phyloP scores from a whole-genome alignment of 2,329 filamentous ascomycete species.

The Colletotrichum viniferum region DNA sequence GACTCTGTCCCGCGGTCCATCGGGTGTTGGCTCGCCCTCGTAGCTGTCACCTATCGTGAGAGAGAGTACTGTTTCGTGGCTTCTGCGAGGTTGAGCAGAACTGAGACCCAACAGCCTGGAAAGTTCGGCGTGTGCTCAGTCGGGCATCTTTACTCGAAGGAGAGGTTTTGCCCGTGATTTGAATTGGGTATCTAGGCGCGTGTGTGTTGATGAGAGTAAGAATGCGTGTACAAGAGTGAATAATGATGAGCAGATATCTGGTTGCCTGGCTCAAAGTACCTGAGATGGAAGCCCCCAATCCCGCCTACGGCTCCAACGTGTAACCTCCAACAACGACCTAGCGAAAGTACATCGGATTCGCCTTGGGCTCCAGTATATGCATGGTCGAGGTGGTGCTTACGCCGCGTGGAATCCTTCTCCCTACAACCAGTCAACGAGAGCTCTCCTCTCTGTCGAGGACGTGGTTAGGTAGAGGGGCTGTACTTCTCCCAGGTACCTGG shows the following conservation, averaged over 20 bases:
- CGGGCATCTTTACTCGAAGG: background rate
- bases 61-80: background rate
- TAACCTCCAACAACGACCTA: background rate
- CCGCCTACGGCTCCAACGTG: background rate
- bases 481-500: background rate
- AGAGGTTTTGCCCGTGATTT: background rate
- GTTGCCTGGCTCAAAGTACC: background rate
- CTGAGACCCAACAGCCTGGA: background rate
- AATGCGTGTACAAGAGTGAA: background rate
- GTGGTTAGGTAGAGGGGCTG: background rate
- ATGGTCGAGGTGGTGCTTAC: conserved; percentile 5
- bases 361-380: conserved; percentile 5
- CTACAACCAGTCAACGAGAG: background rate
- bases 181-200: background rate
- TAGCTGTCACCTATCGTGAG: background rate
- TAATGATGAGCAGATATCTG: background rate
- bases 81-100: background rate
- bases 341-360: background rate
- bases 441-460: background rate
- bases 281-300: background rate
- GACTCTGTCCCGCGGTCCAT: background rate
- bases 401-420: conserved; percentile 12
- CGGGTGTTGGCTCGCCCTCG: background rate
- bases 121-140: background rate
- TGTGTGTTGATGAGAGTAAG: background rate